Evolutionary conservation across 1,139 yeast genomes (phyloP).

Genomic region (Blastobotrys elegans): DNA sequence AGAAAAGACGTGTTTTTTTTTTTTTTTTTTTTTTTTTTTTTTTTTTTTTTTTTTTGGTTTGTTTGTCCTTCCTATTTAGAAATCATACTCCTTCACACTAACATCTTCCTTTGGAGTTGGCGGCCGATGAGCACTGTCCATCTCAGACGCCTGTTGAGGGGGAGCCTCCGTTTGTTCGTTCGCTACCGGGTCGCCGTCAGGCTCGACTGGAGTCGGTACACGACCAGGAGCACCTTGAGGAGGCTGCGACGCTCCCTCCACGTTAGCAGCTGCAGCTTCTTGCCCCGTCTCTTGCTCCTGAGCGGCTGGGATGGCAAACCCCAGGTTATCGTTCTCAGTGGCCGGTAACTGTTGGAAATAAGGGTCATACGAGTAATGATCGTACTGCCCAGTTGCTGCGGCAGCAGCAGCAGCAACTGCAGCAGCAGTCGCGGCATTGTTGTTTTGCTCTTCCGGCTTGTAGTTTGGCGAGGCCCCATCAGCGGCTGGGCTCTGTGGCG

Average conservation of each 20-base stretch:
- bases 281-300: not conserved
- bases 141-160: not conserved
- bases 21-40: too few relatives aligned
- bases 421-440: not conserved
- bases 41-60: too few relatives aligned
- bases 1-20: too few relatives aligned
- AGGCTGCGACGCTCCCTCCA: not conserved
- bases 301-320: not conserved
- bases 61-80: too few relatives aligned
- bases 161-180: not conserved
- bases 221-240: not conserved
- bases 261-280: not conserved
- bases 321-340: not conserved
- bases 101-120: conserved; percentile 1
- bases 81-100: not conserved
- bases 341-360: conserved; percentile 1
- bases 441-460: not conserved
- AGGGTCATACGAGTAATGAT: conserved; percentile 3
- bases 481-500: not conserved
- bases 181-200: not conserved
- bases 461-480: not conserved
- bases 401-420: not conserved
- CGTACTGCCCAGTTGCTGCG: conserved; percentile 2
- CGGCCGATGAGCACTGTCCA: not conserved
- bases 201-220: not conserved